Base-by-base conservation (phyloP, 2,329 filamentous ascomycete genomes). In the Thelonectria blattea region DNA sequence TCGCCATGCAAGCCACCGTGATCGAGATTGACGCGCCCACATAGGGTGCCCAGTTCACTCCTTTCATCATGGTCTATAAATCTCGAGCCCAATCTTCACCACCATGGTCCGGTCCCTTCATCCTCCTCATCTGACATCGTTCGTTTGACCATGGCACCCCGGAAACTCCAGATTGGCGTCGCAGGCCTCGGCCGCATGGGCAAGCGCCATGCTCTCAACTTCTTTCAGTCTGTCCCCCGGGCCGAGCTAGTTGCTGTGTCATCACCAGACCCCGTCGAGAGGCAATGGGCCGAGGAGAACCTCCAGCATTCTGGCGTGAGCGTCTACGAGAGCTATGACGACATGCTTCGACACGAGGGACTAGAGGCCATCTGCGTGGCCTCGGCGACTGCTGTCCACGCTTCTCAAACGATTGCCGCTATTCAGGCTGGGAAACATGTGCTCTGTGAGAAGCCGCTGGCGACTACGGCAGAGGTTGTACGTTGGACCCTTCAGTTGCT, bases 401-500 rank as follows among this genome's bases (percentile, higher is more conserved):
- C 84, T 0, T 77, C 84, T 63, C 82, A 88, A 64, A 79, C 84
- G 1, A 83, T 85, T 67, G 79, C 81, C 65, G 84, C 84, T 11
- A 86, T 88, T 52, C 71, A 83, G 52, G 77, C 76, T 9, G 78
- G 81, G 45, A 78, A 82, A 65, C 85, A 88, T 65, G 83, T 87
- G 0, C 72, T 87, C 15, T 86, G 83, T 66, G 85, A 88, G 76
- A 87, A 87, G 76, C 85, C 85, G 2, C 69, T 86, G 32, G 83
- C 80, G 45, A 89, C 85, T 0, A 83, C 79, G 57, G 77, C 65
- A 15, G 63, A 66, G 12, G 48, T 68, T 24, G 65, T 64, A 15
- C 60, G 66, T 51, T 12, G 6, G 15, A 1, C 30, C 3, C 17
- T 0, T 1, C 7, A 6, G 1, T 24, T 3, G 17, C 0, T 1